These are phyloP conservation scores for Alternaria gaisen DNA, from an alignment of 2,329 filamentous ascomycete species.

Conservation along the genomic window DNA sequence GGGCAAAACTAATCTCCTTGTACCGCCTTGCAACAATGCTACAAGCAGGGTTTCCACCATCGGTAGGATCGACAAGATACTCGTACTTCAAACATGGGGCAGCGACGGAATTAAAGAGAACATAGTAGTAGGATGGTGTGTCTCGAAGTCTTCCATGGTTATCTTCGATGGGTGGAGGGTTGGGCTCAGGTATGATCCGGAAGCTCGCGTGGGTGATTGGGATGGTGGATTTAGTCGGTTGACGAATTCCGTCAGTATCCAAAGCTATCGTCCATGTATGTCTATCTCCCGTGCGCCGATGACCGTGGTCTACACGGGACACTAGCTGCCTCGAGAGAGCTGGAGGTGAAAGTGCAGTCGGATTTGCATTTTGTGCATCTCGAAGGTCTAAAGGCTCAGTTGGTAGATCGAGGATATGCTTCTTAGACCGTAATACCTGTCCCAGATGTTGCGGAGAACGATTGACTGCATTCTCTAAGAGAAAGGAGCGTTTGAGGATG, in stretches of 20 bases:
- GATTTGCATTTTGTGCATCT: neutral
- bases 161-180: neutral
- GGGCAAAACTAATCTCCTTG: neutral
- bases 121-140: neutral
- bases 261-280: neutral
- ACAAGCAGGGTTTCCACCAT: neutral
- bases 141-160: neutral
- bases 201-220: neutral
- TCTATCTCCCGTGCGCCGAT: neutral
- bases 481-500: neutral
- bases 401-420: neutral
- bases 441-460: neutral
- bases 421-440: neutral
- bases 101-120: neutral
- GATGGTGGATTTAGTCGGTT: neutral
- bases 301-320: neutral
- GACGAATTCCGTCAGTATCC: neutral
- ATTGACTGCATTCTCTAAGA: neutral
- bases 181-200: neutral
- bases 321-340: neutral
- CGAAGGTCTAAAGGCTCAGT: neutral
- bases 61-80: neutral
- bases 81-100: neutral
- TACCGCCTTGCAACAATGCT: neutral
- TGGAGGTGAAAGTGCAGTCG: neutral